A percentile compares a stretch with the other conserved stretches of the same genome.
phyloP scores from a whole-genome alignment of 805 yeast genomes.

The Candida maris region DNA sequence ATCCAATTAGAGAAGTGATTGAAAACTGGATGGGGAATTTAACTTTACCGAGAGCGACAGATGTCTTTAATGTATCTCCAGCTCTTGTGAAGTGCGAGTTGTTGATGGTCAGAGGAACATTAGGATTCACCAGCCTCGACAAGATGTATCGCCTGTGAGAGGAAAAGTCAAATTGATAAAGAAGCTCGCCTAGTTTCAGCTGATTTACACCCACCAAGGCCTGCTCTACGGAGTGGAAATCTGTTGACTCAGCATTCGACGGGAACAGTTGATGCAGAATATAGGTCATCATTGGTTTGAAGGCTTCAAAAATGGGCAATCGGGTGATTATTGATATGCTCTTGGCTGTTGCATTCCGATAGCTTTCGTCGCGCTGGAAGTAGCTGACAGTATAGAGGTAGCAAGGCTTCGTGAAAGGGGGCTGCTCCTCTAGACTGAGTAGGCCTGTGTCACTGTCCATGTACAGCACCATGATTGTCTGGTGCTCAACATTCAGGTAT shows the following conservation, averaged over 20 bases:
- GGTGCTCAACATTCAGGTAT: constrained; percentile 49
- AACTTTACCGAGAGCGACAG: constrained; percentile 17
- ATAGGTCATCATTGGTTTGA: constrained; percentile 46
- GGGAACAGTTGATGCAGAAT: constrained; percentile 41
- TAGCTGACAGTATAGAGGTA: constrained; percentile 29
- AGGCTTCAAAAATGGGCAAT: constrained; percentile 41
- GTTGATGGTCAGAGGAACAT: constrained; percentile 8
- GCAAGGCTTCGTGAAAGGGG: constrained; percentile 14
- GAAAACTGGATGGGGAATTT: constrained; percentile 32
- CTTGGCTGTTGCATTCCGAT: constrained; percentile 41
- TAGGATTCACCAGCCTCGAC: constrained; percentile 18
- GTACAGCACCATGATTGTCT: constrained; percentile 52
- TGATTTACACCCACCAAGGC: constrained; percentile 15
- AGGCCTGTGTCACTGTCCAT: constrained; percentile 17
- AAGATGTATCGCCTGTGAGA: constrained; percentile 19
- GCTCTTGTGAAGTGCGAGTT: constrained; percentile 15
- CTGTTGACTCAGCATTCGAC: constrained; percentile 2
- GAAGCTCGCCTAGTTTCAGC: constrained; percentile 30
- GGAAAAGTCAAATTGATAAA: constrained; percentile 10
- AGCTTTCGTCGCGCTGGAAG: constrained; percentile 28
- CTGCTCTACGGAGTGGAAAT: constrained; percentile 8
- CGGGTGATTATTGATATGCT: constrained; percentile 45
- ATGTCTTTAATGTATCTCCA: constrained; percentile 20
- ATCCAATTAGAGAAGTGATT: constrained; percentile 23
- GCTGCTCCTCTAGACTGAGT: constrained; percentile 15